These are phyloP conservation scores for Neoboletus brunneissimus DNA, from an alignment of 768 basidiomycete species.

Conservation along the genomic window DNA sequence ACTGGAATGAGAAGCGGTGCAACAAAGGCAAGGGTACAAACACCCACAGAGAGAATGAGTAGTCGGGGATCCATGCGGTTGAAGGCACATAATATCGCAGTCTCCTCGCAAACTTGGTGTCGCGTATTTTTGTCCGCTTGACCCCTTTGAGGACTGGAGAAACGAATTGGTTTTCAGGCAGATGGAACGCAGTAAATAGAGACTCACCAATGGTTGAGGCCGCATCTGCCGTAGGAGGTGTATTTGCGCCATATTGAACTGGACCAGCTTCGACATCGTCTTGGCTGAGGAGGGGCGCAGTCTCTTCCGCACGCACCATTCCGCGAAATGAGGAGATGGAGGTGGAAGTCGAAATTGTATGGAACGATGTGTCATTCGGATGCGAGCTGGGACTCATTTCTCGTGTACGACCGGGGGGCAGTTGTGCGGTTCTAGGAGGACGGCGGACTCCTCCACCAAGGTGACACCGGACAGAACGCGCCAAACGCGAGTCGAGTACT, in stretches of 20 bases:
- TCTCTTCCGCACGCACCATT: slow-evolving; percentile 23
- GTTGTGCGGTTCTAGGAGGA: background rate
- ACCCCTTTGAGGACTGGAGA: slow-evolving; percentile 8
- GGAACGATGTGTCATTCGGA: slow-evolving; percentile 10
- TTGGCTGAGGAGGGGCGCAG: slow-evolving; percentile 21
- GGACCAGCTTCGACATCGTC: slow-evolving; percentile 28
- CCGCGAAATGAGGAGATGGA: slow-evolving; percentile 27
- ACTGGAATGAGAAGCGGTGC: background rate
- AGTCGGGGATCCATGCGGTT: slow-evolving; percentile 75
- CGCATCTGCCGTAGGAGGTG: slow-evolving; percentile 12
- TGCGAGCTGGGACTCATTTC: slow-evolving; percentile 12
- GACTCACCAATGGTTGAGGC: slow-evolving; percentile 22
- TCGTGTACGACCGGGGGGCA: background rate
- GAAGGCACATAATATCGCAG: slow-evolving; percentile 78
- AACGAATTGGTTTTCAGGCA: background rate
- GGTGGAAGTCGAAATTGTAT: slow-evolving; percentile 28
- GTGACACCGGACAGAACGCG: background rate
- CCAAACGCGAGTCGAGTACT: background rate
- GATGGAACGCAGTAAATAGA: background rate
- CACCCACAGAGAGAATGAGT: slow-evolving; percentile 63
- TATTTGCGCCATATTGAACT: slow-evolving; percentile 17
- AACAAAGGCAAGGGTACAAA: background rate
- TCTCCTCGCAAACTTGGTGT: slow-evolving; percentile 43
- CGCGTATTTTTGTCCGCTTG: slow-evolving; percentile 16
- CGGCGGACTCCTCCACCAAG: background rate